A percentile compares a stretch with the other conserved stretches of the same genome.
These are phyloP conservation scores for Myxozyma melibiosi DNA, from an alignment of 805 yeast species.

Conservation along the genomic window DNA sequence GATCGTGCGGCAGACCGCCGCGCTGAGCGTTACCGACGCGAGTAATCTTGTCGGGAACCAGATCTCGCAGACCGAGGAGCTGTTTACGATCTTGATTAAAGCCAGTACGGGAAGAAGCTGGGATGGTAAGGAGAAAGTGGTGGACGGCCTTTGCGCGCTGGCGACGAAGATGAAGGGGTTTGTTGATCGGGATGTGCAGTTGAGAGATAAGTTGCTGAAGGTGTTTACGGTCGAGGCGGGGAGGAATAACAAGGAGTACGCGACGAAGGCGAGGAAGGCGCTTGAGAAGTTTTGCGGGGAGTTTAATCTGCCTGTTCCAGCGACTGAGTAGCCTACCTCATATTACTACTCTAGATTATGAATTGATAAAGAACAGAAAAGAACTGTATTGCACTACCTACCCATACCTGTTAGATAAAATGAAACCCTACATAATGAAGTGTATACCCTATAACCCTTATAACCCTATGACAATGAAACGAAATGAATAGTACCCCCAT, in stretches of 20 bases:
- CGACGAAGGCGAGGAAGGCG: conserved; percentile 54
- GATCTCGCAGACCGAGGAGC: conserved; percentile 33
- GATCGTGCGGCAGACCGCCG: conserved; percentile 67
- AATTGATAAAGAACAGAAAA: too few relatives aligned
- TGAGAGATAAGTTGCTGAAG: conserved; percentile 39
- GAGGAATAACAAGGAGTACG: conserved; percentile 67
- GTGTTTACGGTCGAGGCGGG: conserved; percentile 60
- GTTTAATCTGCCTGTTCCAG: conserved; percentile 21
- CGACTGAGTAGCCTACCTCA: too few relatives aligned
- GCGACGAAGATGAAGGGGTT: conserved; percentile 50
- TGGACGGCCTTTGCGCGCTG: conserved; percentile 68
- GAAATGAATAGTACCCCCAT: too few relatives aligned
- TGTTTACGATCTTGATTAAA: conserved; percentile 58
- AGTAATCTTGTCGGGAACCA: conserved; percentile 49
- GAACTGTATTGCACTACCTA: too few relatives aligned
- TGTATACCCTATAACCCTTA: too few relatives aligned
- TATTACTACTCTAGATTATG: too few relatives aligned
- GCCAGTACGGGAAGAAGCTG: conserved; percentile 80
- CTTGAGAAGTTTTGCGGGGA: conserved; percentile 50
- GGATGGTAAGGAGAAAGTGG: conserved; percentile 80
- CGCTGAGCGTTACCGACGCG: conserved; percentile 63
- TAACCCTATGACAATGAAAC: too few relatives aligned
- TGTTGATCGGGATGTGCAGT: conserved; percentile 40
- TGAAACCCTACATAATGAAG: too few relatives aligned
- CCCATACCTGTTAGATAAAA: too few relatives aligned